Conservation (phyloP, 1,284 basidiomycete species). For the Apiotrichum sp. region DNA sequence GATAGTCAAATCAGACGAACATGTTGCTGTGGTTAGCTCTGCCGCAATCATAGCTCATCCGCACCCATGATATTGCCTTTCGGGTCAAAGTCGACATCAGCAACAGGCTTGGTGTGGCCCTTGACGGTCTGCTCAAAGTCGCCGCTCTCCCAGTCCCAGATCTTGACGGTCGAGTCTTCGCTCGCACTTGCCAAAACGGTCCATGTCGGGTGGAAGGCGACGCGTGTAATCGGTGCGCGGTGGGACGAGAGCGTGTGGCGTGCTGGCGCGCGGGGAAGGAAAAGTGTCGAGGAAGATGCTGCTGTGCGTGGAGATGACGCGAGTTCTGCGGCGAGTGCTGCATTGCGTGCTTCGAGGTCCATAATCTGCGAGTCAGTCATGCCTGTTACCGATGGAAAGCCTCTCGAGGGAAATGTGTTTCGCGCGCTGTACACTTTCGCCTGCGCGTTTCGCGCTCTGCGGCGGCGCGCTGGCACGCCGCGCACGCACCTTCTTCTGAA, state of each 20-base stretch:
- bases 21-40: slow-evolving; percentile 59
- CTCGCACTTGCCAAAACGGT: slow-evolving; percentile 75
- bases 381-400: neutral
- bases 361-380: slow-evolving; percentile 57
- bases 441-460: no score
- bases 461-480: neutral
- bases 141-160: slow-evolving; percentile 94
- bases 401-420: no score
- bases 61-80: slow-evolving; percentile 73
- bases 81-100: slow-evolving; percentile 79
- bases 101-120: slow-evolving; percentile 82
- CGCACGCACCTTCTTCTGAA: slow-evolving; percentile 77
- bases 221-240: slow-evolving; percentile 65
- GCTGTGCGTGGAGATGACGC: slow-evolving; percentile 47
- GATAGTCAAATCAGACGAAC: slow-evolving; percentile 81
- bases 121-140: slow-evolving; percentile 87
- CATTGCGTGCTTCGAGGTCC: slow-evolving; percentile 75
- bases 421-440: no score
- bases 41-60: slow-evolving; percentile 19
- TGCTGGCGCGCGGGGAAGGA: slow-evolving; percentile 74
- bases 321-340: slow-evolving; percentile 69
- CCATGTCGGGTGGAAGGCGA: slow-evolving; percentile 83
- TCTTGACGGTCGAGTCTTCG: slow-evolving; percentile 80
- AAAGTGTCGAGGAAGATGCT: slow-evolving; percentile 55
- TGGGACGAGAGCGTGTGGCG: slow-evolving; percentile 75